These are phyloP conservation scores for Aspergillus sp. DNA, from an alignment of 2,329 filamentous ascomycete species.

Conservation along the genomic window DNA sequence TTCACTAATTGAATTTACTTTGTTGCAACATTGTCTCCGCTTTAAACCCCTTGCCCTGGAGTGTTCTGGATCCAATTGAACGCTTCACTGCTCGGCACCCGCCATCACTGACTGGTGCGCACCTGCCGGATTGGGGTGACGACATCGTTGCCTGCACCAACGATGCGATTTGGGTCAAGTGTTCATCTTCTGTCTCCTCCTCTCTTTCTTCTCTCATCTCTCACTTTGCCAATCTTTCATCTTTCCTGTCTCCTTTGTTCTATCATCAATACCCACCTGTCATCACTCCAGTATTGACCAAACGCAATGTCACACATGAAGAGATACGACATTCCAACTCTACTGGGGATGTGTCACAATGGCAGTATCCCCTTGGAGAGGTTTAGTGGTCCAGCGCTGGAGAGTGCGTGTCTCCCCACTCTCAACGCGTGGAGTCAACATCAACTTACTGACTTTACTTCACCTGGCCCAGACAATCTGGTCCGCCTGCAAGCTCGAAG, in stretches of 20 bases:
- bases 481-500: constrained; percentile 20
- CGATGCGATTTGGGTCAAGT: neutral
- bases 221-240: neutral
- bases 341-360: constrained; percentile 35
- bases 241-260: constrained; percentile 2
- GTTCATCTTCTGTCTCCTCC: neutral
- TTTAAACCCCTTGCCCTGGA: neutral
- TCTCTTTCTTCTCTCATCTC: neutral
- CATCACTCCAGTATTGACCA: neutral
- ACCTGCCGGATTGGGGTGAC: constrained; percentile 12
- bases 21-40: neutral
- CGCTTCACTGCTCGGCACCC: neutral
- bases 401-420: constrained; percentile 26
- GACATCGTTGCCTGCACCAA: neutral
- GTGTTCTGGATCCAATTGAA: no score
- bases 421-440: neutral
- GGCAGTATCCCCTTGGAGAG: constrained; percentile 25
- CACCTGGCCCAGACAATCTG: constrained; percentile 22
- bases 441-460: neutral
- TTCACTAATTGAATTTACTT: neutral
- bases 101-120: constrained; percentile 1
- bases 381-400: constrained; percentile 28
- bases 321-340: constrained; percentile 39
- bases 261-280: neutral
- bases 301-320: constrained; percentile 18